Percentiles rank a stretch among this genome's conserved stretches.
Conservation (phyloP, 2,329 filamentous ascomycete species). For the Pyrenochaeta sp. region DNA sequence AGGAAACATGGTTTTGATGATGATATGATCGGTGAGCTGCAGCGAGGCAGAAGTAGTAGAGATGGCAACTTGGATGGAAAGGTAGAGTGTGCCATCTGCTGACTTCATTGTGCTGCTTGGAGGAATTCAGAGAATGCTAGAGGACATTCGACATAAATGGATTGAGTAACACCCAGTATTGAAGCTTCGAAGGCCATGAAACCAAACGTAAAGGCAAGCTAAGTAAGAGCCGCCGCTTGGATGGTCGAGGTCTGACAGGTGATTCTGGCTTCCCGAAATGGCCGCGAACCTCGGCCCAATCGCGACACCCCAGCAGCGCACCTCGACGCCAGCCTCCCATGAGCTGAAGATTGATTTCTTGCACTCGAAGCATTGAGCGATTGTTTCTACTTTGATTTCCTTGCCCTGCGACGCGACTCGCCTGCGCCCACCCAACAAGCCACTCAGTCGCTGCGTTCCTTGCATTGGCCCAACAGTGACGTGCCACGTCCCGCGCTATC, state of each 20-base stretch:
- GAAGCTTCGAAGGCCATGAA: not conserved
- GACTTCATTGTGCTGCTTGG: no score
- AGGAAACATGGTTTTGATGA: not conserved
- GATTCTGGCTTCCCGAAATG: slow-evolving; percentile 18
- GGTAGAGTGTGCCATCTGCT: no score
- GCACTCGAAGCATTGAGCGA: not conserved
- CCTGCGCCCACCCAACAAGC: not conserved
- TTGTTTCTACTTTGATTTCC: not conserved
- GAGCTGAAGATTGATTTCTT: not conserved
- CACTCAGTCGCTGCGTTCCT: not conserved
- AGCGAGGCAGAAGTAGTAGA: not conserved
- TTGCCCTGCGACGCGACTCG: not conserved
- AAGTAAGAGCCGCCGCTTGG: no score
- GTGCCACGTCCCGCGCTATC: slow-evolving; percentile 12
- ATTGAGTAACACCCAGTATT: not conserved
- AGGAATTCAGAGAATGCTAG: no score
- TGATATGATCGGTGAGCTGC: not conserved
- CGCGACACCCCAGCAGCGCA: slow-evolving; percentile 8
- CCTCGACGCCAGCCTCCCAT: slow-evolving; percentile 14
- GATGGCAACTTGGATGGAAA: no score
- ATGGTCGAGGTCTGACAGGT: not conserved
- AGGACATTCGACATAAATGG: no score
- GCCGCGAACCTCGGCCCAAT: slow-evolving; percentile 26
- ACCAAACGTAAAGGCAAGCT: not conserved
- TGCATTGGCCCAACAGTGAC: slow-evolving; percentile 13